Conservation (phyloP, 2,329 filamentous ascomycete species). For the Paecilomyces dactylethromorphus region DNA sequence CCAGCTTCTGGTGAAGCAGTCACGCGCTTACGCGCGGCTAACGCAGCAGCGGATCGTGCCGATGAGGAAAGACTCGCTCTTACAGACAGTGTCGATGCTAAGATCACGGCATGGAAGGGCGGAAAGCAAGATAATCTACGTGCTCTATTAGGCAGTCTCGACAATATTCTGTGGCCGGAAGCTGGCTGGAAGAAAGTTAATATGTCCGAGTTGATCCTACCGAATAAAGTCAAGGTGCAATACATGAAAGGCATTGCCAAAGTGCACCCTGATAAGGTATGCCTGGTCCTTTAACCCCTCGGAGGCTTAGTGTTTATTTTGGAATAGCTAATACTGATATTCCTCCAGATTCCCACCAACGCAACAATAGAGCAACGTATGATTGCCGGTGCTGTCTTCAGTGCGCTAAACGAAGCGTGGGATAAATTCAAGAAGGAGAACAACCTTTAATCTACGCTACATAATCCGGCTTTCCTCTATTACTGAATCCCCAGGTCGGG, state of each 20-base stretch:
- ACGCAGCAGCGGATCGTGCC: slow-evolving; percentile 74
- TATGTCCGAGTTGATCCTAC: slow-evolving; percentile 85
- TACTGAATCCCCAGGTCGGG: background rate
- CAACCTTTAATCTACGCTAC: slow-evolving; percentile 35
- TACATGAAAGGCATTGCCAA: slow-evolving; percentile 99
- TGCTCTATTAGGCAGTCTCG: slow-evolving; percentile 77
- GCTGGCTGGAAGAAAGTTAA: slow-evolving; percentile 97
- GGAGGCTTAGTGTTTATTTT: background rate
- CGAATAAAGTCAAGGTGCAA: slow-evolving; percentile 90
- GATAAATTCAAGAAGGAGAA: slow-evolving; percentile 63
- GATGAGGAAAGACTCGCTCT: slow-evolving; percentile 93
- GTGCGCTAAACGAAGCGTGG: slow-evolving; percentile 61
- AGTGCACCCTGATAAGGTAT: slow-evolving; percentile 97
- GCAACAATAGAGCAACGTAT: slow-evolving; percentile 63
- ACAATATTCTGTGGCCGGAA: slow-evolving; percentile 82
- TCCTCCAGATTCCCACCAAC: slow-evolving; percentile 49
- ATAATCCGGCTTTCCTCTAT: background rate
- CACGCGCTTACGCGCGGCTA: slow-evolving; percentile 71
- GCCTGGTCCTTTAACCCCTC: slow-evolving; percentile 21
- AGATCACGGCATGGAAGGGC: slow-evolving; percentile 73
- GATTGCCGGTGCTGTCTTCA: slow-evolving; percentile 61
- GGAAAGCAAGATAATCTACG: slow-evolving; percentile 90
- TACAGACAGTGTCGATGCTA: slow-evolving; percentile 75
- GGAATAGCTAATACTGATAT: background rate
- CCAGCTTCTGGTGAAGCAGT: slow-evolving; percentile 65